Base-by-base conservation (phyloP, 2,329 filamentous ascomycete genomes). In the Stemphylium lycopersici region DNA sequence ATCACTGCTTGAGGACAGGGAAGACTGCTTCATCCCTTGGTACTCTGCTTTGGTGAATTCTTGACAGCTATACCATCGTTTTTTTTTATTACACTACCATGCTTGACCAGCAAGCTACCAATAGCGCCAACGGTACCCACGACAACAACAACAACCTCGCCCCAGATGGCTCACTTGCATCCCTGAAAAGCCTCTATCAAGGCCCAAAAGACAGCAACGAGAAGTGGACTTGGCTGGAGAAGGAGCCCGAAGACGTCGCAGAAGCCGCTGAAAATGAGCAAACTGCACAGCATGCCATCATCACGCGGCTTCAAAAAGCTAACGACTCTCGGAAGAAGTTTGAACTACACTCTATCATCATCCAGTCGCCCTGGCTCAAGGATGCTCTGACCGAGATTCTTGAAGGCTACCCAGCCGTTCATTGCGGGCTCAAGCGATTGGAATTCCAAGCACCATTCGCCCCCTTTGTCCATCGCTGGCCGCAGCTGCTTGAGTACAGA, bases 221-320 rank as follows among this genome's bases (percentile, higher is more conserved):
- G 13, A 64, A 67, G 15, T 67, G 56, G 33, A 68, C 64, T 4
- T 71, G 67, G 67, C 53, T 65, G 5, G 63, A 64, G 39, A 60
- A 61, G 11, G 66, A 70, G 38, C 63, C 68, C 6, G 50, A 57
- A 43, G 59, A 69, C 34, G 22, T 24, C 22, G 22, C 22, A 24
- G 22, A 24, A 24, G 22, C 22, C 6, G 22, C 22, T 6, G 22
- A 24, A 24, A 24, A 24, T 7, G 22, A 24, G 22, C 22, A 24
- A 6, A 24, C 22, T 24, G 22, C 22, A 24, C 22, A 24, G 22
- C 22, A 24, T 24, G 22, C 22, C 22, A 24, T 24, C 22, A 24
- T 24, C 22, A 24, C 22, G 22, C 22, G 22, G 4, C 22, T 24
- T 6, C 22, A 24, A 24, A 24, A 24, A 6, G 22, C 22, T 6